These are phyloP conservation scores for Primulina huaijiensis DNA, from an alignment of 257 asterid genomes.

Conservation along the genomic window DNA sequence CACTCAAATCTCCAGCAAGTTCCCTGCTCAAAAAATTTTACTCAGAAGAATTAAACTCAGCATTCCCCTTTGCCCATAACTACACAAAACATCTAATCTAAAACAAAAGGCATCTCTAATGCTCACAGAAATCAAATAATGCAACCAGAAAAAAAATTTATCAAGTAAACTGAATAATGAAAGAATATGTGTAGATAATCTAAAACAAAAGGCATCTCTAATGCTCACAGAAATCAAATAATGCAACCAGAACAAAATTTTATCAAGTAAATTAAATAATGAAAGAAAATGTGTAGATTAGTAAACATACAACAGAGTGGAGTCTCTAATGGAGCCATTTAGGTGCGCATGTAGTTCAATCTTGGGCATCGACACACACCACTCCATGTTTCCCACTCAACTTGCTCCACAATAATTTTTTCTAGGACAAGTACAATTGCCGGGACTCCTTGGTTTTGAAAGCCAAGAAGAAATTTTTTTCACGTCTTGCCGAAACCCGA, in stretches of 20 bases:
- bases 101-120: not conserved
- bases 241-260: slow-evolving; percentile 7
- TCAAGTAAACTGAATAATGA: not conserved
- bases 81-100: slow-evolving; percentile 3
- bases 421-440: not conserved
- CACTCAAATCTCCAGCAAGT: slow-evolving; percentile 71
- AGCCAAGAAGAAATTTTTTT: too few species aligned
- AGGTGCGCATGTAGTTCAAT: slow-evolving; percentile 91
- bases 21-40: slow-evolving; percentile 50
- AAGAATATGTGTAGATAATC: slow-evolving; percentile 7
- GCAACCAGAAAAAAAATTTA: slow-evolving; percentile 9
- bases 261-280: not conserved
- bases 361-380: slow-evolving; percentile 79
- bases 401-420: not conserved
- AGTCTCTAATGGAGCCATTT: slow-evolving; percentile 83
- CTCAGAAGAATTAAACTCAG: slow-evolving; percentile 2
- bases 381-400: slow-evolving; percentile 42
- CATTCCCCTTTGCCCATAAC: not conserved
- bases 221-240: not conserved
- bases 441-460: not conserved
- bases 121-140: not conserved
- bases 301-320: slow-evolving; percentile 63
- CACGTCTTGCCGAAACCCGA: not conserved
- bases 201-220: not conserved
- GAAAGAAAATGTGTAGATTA: slow-evolving; percentile 7